Conservation (phyloP, 139 green algal species). For the Coelastrella sp. region DNA sequence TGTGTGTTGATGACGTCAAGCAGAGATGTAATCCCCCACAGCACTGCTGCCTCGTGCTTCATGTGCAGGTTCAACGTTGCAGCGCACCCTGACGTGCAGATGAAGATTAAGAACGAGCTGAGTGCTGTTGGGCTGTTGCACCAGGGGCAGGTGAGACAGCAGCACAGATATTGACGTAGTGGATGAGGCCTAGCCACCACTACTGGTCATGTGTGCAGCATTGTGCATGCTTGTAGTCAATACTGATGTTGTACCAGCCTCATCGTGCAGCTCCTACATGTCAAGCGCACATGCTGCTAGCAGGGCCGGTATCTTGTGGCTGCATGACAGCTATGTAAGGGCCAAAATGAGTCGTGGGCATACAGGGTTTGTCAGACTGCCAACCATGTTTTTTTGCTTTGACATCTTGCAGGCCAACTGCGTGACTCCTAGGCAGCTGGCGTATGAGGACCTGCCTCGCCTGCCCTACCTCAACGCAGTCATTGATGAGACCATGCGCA, state of each 20-base stretch:
- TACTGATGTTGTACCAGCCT: not conserved
- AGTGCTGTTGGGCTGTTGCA: conserved; percentile 47
- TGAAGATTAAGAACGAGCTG: conserved; percentile 51
- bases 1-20: no score
- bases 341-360: no score
- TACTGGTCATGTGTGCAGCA: not conserved
- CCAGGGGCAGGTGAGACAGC: conserved; percentile 34
- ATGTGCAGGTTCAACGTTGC: conserved; percentile 54
- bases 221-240: not conserved
- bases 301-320: not conserved
- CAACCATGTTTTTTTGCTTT: not conserved
- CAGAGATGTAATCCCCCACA: not conserved
- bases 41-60: conserved; percentile 7
- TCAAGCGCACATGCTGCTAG: no score
- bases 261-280: no score
- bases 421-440: conserved; percentile 46
- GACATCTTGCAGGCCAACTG: conserved; percentile 28
- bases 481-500: conserved; percentile 70
- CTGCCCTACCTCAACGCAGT: conserved; percentile 61
- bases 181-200: not conserved
- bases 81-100: conserved; percentile 54
- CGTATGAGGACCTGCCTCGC: conserved; percentile 59
- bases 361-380: not conserved
- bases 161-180: not conserved
- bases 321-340: not conserved